Evolutionary conservation across 306 rosid species (phyloP).

Genomic region (Myrica gale): DNA sequence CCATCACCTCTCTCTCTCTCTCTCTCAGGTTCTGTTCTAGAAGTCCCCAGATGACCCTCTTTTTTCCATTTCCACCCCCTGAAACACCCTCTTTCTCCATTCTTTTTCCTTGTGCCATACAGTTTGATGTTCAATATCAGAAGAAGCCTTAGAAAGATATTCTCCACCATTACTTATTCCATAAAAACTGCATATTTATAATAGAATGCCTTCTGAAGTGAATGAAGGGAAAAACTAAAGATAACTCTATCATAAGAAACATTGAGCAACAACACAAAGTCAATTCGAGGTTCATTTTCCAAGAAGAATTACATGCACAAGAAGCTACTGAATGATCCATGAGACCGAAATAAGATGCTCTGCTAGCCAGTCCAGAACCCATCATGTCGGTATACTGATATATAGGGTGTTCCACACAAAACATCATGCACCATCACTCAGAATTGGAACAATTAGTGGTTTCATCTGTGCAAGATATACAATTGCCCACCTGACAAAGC

Average conservation of each 20-base stretch:
- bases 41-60: not conserved
- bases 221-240: slow-evolving; percentile 38
- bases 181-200: slow-evolving; percentile 26
- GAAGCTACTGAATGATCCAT: slow-evolving; percentile 36
- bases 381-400: slow-evolving; percentile 29
- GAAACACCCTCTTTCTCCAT: too few relatives aligned
- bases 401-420: slow-evolving; percentile 15
- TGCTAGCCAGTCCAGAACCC: slow-evolving; percentile 35
- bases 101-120: not conserved
- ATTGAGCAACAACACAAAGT: slow-evolving; percentile 30
- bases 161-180: slow-evolving; percentile 28
- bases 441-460: slow-evolving; percentile 91
- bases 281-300: slow-evolving; percentile 35
- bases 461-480: slow-evolving; percentile 98
- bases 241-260: slow-evolving; percentile 20
- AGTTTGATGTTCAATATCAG: not conserved
- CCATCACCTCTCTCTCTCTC: not conserved
- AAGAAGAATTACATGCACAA: slow-evolving; percentile 45
- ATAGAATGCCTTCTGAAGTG: slow-evolving; percentile 28
- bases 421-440: slow-evolving; percentile 69
- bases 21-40: not conserved
- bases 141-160: not conserved
- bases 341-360: slow-evolving; percentile 35
- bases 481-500: slow-evolving; percentile 84
- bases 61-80: not conserved